phyloP scores from a whole-genome alignment of 2,329 filamentous ascomycete species.

The Talaromyces sp. region DNA sequence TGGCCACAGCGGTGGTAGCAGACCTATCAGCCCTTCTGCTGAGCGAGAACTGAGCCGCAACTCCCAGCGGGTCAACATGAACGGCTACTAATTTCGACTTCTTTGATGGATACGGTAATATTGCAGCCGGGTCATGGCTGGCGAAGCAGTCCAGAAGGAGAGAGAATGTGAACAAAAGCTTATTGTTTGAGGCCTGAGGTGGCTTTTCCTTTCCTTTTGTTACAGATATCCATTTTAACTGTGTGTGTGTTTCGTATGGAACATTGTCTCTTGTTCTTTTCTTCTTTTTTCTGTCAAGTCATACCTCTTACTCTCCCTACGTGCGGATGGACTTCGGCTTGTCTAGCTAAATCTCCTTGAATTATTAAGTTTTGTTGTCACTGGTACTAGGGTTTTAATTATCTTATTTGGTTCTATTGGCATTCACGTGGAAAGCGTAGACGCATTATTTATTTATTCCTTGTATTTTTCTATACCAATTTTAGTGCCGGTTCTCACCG shows the following conservation, averaged over 20 bases:
- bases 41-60: constrained; percentile 94
- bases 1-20: constrained; percentile 56
- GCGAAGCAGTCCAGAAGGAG: constrained; percentile 1
- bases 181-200: constrained; percentile 6
- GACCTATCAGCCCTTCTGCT: constrained; percentile 91
- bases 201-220: constrained; percentile 9
- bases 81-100: constrained; percentile 69
- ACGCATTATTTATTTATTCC: no score
- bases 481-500: not conserved
- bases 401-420: not conserved
- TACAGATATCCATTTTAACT: constrained; percentile 15
- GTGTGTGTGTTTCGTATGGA: constrained; percentile 2
- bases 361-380: not conserved
- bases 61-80: constrained; percentile 97
- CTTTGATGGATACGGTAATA: not conserved
- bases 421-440: not conserved
- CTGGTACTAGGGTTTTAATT: not conserved
- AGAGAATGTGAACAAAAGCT: constrained; percentile 9
- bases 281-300: not conserved
- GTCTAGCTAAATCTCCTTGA: constrained; percentile 1
- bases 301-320: constrained; percentile 1
- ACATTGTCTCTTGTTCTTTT: not conserved
- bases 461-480: not conserved
- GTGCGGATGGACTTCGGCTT: not conserved
- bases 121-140: constrained; percentile 1